Base-by-base conservation (phyloP, 495 filamentous ascomycete genomes). In the Coniosporium apollinis region DNA sequence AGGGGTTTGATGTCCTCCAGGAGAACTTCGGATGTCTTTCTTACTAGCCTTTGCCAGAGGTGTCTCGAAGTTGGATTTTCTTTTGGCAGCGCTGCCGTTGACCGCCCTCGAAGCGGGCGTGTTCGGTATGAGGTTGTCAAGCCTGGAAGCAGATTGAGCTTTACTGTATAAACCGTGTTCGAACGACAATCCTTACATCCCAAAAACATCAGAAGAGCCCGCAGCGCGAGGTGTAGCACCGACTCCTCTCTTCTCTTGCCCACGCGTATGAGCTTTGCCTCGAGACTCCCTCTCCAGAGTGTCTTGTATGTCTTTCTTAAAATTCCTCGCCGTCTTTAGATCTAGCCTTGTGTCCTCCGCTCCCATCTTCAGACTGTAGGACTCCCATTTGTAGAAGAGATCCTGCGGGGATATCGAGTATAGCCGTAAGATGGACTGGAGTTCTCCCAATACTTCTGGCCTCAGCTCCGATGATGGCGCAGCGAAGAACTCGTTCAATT, bases 341-440 rank as follows among this genome's bases (percentile, higher is more conserved):
- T 73, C 69, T 37, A 86, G 51, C 34, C 69, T 80, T 28, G 70
- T 74, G 42, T 83, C 75, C 15, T 86, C 79, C 24, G 65, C 47
- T 4, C 72, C 73, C 80, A 94, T 89, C 59, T 86, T 93, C 45
- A 97, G 77, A 51, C 74, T 79, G 63, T 94, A 96, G 0, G 82
- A 82, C 48, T 97, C 87, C 89, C 89, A 97, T 69, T 94, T 93
- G 70, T 75, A 94, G 52, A 79, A 93, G 13, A 94, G 64, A 46
- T 97, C 87, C 50, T 94, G 70, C 18, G 70, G 63, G 19, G 68
- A 62, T 37, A 94, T 67, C 14, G 68, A 66, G 55, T 93, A 81
- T 13, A 94, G 60, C 33, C 76, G 74, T 54, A 89, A 68, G 44
- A 94, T 91, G 19, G 79, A 85, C 47, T 74, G 67, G 26, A 97